Base-by-base conservation (phyloP, 202 grass and related monocot genomes). In the Thinopyrum obtusiflorum region DNA sequence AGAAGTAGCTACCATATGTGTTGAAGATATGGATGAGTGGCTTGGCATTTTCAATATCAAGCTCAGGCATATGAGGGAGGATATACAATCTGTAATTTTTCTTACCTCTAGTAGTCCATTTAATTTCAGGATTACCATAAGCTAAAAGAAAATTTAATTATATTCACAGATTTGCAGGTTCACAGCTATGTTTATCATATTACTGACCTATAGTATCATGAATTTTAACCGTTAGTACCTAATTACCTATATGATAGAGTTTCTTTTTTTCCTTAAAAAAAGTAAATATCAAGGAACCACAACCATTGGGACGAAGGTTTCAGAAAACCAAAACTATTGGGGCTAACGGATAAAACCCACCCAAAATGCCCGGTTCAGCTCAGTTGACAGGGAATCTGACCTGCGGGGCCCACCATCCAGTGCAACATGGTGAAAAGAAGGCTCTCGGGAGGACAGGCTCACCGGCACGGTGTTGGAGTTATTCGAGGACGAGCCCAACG, bases 21-120 rank as follows among this genome's bases (percentile, higher is more conserved):
- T 98, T 80, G 93, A 95, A 82, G 96, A 98, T 87, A 95, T 98
- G 90, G 93, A 98, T 82, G 96, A 95, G 81, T 98, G 96, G 96
- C 90, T 98, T 73, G 89, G 91, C 31, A 98, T 95, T 91, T 98
- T 98, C 79, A 98, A 98, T 88, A 89, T 95, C 63, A 98, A 98
- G 80, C 96, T 98, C 47, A 89, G 91, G 67, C 96, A 98, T 89
- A 98, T 98, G 96, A 95, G 93, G 69, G 96, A 95, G 83, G 96
- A 98, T 79, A 95, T 98, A 86, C 89, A 98, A 91, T 95, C 96
- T 67, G 96, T 98, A 92, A 44, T 88, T 15, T 81, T 80, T 35
- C 61, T 74, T 33, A 46, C 44, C 8, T 81, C 59, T 40, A 57
- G 12, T 70, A 59, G 46, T 61, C 17, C 4, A 84, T 87, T 31